Evolutionary conservation across 345 rosid species (phyloP).

Genomic region (Balakata baccata): DNA sequence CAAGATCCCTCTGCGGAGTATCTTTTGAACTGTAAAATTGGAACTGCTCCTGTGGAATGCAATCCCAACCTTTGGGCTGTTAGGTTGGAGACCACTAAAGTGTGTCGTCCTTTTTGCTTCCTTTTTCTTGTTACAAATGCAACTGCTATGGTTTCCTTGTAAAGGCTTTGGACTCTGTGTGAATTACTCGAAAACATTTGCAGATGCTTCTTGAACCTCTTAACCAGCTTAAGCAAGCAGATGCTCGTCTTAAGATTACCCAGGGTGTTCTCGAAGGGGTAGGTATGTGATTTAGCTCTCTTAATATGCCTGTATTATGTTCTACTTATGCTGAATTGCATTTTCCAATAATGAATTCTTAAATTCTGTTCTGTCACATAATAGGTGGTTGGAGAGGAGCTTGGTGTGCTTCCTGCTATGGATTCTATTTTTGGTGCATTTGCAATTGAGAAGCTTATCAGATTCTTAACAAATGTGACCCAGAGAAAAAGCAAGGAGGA

Average conservation of each 20-base stretch:
- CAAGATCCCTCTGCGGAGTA: constrained; percentile 75
- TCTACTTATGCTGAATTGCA: not conserved
- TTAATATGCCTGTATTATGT: constrained; percentile 1
- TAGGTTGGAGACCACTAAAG: constrained; percentile 77
- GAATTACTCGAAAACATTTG: constrained; percentile 21
- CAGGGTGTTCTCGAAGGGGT: constrained; percentile 95
- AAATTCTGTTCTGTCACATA: constrained; percentile 16
- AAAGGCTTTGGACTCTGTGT: not conserved
- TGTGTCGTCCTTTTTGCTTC: constrained; percentile 28
- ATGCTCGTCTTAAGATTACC: constrained; percentile 65
- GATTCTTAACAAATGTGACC: constrained; percentile 47
- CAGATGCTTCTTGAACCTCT: constrained; percentile 93
- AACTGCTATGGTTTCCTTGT: not conserved
- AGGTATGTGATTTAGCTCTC: constrained; percentile 47
- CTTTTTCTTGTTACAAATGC: not conserved
- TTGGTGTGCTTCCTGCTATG: constrained; percentile 96
- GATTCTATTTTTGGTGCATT: constrained; percentile 67
- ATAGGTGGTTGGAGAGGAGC: constrained; percentile 96
- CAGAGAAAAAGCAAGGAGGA: constrained; percentile 39
- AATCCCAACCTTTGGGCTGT: constrained; percentile 59
- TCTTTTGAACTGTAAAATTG: constrained; percentile 71
- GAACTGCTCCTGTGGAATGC: constrained; percentile 54
- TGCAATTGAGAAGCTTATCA: constrained; percentile 52
- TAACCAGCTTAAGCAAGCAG: constrained; percentile 67
- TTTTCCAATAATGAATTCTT: constrained; percentile 2